These are phyloP conservation scores for Naganishia onofrii DNA, from an alignment of 768 basidiomycete species.

Conservation along the genomic window DNA sequence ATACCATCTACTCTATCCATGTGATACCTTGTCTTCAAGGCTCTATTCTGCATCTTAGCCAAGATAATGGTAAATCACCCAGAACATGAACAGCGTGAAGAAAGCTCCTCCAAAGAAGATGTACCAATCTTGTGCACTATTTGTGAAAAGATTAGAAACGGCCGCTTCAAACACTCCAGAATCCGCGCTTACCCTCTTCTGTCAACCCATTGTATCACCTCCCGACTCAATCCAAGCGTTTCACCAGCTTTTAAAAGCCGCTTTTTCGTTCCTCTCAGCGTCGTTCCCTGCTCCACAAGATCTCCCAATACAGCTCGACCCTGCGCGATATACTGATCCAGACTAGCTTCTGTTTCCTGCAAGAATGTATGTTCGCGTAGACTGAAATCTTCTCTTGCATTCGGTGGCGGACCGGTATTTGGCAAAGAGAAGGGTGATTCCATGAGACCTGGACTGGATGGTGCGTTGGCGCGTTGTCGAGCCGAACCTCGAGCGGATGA, in stretches of 20 bases:
- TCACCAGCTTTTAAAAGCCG: constrained; percentile 85
- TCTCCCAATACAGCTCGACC: constrained; percentile 89
- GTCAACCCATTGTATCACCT: constrained; percentile 98
- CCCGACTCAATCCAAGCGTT: constrained; percentile 84
- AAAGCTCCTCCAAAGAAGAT: constrained; percentile 82
- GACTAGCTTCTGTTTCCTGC: constrained; percentile 70
- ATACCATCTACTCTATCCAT: neutral
- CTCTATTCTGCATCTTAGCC: constrained; percentile 51
- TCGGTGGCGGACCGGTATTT: constrained; percentile 56
- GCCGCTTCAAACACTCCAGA: neutral
- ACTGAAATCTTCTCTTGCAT: constrained; percentile 70
- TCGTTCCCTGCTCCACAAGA: constrained; percentile 83
- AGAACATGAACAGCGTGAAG: constrained; percentile 90
- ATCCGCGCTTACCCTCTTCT: constrained; percentile 68
- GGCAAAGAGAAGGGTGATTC: constrained; percentile 78
- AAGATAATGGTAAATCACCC: constrained; percentile 84
- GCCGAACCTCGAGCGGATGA: constrained; percentile 42
- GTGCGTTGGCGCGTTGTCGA: constrained; percentile 35
- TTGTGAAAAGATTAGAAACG: neutral
- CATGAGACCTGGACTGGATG: constrained; percentile 57
- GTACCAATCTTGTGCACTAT: constrained; percentile 92
- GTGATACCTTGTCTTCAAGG: too few relatives aligned
- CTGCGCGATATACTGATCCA: constrained; percentile 90
- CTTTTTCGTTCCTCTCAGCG: constrained; percentile 85
- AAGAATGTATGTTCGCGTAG: constrained; percentile 86